Conservation (phyloP, 2,329 filamentous ascomycete species). For the Fonsecaea multimorphosa region DNA sequence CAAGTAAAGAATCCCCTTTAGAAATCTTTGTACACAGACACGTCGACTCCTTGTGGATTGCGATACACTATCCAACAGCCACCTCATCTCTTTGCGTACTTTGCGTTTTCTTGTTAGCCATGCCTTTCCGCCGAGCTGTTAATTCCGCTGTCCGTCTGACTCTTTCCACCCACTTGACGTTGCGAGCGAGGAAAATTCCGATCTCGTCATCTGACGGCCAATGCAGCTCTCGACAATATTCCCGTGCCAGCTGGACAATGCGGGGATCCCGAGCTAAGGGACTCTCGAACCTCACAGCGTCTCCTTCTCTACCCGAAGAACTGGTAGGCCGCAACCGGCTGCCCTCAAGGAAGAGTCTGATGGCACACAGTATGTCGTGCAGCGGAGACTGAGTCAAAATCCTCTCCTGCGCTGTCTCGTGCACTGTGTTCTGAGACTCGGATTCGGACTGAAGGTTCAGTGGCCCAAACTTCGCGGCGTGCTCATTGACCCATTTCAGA, state of each 20-base stretch:
- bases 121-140: not conserved
- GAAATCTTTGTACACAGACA: no score
- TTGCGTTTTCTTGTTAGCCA: not conserved
- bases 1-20: no score
- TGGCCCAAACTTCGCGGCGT: slow-evolving; percentile 41
- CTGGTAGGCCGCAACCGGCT: not conserved
- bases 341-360: slow-evolving; percentile 31
- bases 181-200: slow-evolving; percentile 16
- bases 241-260: slow-evolving; percentile 20
- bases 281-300: slow-evolving; percentile 14
- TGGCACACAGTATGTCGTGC: slow-evolving; percentile 22
- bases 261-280: slow-evolving; percentile 13
- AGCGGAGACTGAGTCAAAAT: slow-evolving; percentile 3
- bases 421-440: not conserved
- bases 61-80: not conserved
- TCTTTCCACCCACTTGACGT: slow-evolving; percentile 23
- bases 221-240: slow-evolving; percentile 20
- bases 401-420: not conserved
- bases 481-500: slow-evolving; percentile 39
- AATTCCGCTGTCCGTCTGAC: slow-evolving; percentile 20
- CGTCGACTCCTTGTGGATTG: not conserved
- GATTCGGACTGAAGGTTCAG: slow-evolving; percentile 4
- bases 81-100: not conserved
- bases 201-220: slow-evolving; percentile 36
- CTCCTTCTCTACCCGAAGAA: not conserved